These are phyloP conservation scores for Priceomyces fermenticarens DNA, from an alignment of 805 yeast species.

Conservation along the genomic window DNA sequence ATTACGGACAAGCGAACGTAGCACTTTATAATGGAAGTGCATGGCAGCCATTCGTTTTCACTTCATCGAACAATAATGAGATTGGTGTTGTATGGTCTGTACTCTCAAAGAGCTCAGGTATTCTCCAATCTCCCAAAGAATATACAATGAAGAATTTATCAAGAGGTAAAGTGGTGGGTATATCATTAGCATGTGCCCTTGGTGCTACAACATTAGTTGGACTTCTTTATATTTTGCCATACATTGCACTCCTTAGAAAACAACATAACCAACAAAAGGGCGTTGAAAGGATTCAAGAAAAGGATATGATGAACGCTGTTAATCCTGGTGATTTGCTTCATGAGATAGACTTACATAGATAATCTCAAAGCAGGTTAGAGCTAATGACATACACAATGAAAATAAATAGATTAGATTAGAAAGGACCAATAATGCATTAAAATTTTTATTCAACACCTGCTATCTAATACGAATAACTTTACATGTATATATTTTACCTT, in stretches of 20 bases:
- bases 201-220: conserved; percentile 41
- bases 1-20: conserved; percentile 55
- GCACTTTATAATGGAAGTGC: conserved; percentile 62
- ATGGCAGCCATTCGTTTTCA: conserved; percentile 66
- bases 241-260: conserved; percentile 29
- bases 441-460: too few species aligned
- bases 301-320: conserved; percentile 43
- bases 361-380: conserved; percentile 5
- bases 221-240: conserved; percentile 40
- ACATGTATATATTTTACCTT: too few species aligned
- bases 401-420: too few species aligned
- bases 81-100: conserved; percentile 31
- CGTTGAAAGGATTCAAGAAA: conserved; percentile 37
- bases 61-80: conserved; percentile 18
- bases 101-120: conserved; percentile 31
- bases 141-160: conserved; percentile 22
- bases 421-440: too few species aligned
- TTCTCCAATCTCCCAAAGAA: conserved; percentile 36
- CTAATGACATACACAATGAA: neutral
- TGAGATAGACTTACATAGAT: conserved; percentile 43
- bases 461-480: too few species aligned
- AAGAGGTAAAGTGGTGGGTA: conserved; percentile 42
- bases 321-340: conserved; percentile 43
- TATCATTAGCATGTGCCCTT: conserved; percentile 44
- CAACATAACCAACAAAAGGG: conserved; percentile 13